These are phyloP conservation scores for Neofusicoccum sp. DNA, from an alignment of 2,329 filamentous ascomycete genomes.

Conservation along the genomic window DNA sequence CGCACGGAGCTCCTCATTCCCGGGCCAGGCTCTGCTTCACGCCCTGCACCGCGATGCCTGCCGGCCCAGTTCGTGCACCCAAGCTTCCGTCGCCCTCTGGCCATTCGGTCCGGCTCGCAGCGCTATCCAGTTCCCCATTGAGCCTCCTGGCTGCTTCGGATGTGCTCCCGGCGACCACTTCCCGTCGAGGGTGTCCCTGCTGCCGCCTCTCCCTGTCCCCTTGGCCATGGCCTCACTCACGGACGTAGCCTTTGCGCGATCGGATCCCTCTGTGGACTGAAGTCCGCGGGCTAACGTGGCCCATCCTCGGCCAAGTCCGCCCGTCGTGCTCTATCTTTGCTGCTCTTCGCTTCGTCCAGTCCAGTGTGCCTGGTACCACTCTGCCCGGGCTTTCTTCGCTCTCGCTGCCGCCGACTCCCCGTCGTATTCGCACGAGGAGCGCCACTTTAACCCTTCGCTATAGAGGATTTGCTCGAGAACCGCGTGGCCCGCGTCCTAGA, in stretches of 20 bases:
- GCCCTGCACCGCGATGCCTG: background rate
- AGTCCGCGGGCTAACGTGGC: background rate
- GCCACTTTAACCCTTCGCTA: background rate
- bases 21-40: no score
- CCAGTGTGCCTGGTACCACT: no score
- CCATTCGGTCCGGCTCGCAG: constrained; percentile 7
- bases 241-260: background rate
- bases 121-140: background rate
- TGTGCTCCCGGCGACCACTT: background rate
- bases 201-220: background rate
- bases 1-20: background rate
- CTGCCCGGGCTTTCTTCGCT: background rate
- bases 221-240: background rate
- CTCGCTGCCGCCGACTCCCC: background rate
- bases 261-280: background rate
- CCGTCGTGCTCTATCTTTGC: background rate
- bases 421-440: no score
- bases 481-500: background rate
- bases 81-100: background rate
- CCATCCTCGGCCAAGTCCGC: background rate
- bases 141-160: constrained; percentile 4
- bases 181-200: background rate
- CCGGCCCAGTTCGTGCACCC: background rate
- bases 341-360: background rate
- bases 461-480: background rate